A percentile compares a stretch with the other conserved stretches of the same genome.
Conservation (phyloP, 129 eudicot genomes). For the Flaveria trinervia region DNA sequence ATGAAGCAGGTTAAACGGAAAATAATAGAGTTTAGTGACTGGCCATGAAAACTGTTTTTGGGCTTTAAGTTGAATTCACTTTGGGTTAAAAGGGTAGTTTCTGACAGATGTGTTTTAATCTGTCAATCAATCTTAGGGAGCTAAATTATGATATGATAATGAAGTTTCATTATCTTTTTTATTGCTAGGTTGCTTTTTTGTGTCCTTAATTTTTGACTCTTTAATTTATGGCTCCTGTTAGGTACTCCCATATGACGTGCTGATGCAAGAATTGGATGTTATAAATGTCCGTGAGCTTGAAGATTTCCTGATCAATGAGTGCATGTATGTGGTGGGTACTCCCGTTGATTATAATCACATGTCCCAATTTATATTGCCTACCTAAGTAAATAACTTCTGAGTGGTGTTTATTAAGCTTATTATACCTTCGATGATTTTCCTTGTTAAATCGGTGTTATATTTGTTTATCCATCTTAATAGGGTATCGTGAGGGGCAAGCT, state of each 20-base stretch:
- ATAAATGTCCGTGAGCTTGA: conserved; percentile 90
- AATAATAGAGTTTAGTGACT: neutral
- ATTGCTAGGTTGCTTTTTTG: conserved; percentile 12
- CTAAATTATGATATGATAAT: neutral
- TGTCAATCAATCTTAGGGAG: neutral
- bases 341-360: conserved; percentile 6
- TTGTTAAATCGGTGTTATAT: neutral
- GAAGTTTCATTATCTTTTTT: neutral
- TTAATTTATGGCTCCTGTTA: conserved; percentile 29
- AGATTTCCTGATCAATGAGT: conserved; percentile 88
- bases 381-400: conserved; percentile 3
- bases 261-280: conserved; percentile 85
- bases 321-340: conserved; percentile 95
- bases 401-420: neutral
- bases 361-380: neutral
- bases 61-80: neutral
- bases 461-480: conserved; percentile 33
- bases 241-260: conserved; percentile 76
- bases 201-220: neutral
- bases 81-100: conserved; percentile 9
- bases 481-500: conserved; percentile 89
- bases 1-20: neutral
- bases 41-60: neutral
- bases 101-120: neutral
- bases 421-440: neutral